Evolutionary conservation across 345 rosid genomes (phyloP).

Genomic region (Geranium brycei): DNA sequence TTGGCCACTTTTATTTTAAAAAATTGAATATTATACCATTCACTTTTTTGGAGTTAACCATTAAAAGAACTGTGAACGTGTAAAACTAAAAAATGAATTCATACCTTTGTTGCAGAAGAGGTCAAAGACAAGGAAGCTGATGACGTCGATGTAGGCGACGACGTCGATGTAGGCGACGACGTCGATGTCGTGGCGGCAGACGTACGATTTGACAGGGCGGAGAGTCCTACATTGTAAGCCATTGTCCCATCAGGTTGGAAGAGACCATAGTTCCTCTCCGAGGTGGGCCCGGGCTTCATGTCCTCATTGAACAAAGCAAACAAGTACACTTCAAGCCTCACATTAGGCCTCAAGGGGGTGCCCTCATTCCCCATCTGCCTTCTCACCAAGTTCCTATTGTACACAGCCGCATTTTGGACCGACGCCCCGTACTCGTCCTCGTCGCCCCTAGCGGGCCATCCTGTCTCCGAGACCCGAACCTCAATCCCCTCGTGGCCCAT

Average conservation of each 20-base stretch:
- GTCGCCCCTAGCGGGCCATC: conserved; percentile 97
- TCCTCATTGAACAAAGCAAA: conserved; percentile 92
- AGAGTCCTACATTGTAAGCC: conserved; percentile 81
- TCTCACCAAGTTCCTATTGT: conserved; percentile 53
- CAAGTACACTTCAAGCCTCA: conserved; percentile 58
- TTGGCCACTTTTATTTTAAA: too few species aligned
- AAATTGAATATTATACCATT: too few species aligned
- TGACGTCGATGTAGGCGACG: conserved; percentile 16
- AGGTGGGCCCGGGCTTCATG: conserved; percentile 82
- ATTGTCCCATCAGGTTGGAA: conserved; percentile 73
- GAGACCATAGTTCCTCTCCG: conserved; percentile 85
- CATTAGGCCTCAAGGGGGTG: conserved; percentile 61
- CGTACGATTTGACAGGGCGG: conserved; percentile 31
- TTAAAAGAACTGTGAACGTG: background rate
- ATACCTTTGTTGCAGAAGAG: conserved; percentile 45
- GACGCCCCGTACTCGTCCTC: conserved; percentile 61
- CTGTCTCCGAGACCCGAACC: conserved; percentile 78
- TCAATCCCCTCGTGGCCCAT: conserved; percentile 60
- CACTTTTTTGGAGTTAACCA: too few species aligned
- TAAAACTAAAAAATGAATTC: background rate
- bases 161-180: conserved; percentile 11
- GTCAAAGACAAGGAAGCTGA: conserved; percentile 53
- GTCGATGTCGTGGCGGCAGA: conserved; percentile 13
- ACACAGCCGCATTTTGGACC: conserved; percentile 48
- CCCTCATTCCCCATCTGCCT: conserved; percentile 68